These are phyloP conservation scores for Arthroderma sp. DNA, from an alignment of 2,329 filamentous ascomycete genomes.

Conservation along the genomic window DNA sequence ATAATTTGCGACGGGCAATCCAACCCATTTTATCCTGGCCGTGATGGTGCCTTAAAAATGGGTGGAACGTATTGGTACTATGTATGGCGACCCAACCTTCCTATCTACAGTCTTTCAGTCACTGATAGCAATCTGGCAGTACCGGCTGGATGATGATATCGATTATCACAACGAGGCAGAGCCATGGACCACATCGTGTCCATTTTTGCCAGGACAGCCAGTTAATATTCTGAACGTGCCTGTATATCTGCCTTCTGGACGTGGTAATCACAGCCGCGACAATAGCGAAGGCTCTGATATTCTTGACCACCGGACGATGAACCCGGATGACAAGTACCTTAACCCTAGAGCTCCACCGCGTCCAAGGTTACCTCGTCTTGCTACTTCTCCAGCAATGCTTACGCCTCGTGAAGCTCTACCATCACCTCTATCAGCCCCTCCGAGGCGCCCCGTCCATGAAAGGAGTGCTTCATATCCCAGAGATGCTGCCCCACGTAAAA, in stretches of 20 bases:
- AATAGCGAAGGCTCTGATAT: slow-evolving; percentile 45
- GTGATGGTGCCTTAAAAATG: slow-evolving; percentile 77
- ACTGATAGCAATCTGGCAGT: slow-evolving; percentile 38
- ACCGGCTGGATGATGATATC: slow-evolving; percentile 64
- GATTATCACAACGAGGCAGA: slow-evolving; percentile 63
- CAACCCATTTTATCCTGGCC: slow-evolving; percentile 39
- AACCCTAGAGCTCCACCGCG: slow-evolving; percentile 49
- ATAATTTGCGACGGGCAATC: slow-evolving; percentile 68
- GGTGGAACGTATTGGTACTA: slow-evolving; percentile 93
- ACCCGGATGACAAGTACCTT: slow-evolving; percentile 62
- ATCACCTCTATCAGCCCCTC: slow-evolving; percentile 16
- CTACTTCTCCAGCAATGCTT: slow-evolving; percentile 27
- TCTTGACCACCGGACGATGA: slow-evolving; percentile 57
- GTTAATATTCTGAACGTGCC: slow-evolving; percentile 79
- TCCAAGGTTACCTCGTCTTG: slow-evolving; percentile 33
- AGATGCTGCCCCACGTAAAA: slow-evolving; percentile 15
- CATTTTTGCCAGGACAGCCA: slow-evolving; percentile 73
- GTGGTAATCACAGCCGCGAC: slow-evolving; percentile 44
- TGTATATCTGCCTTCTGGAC: slow-evolving; percentile 42
- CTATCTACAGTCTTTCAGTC: background rate
- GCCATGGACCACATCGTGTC: slow-evolving; percentile 65
- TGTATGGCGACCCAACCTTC: slow-evolving; percentile 40
- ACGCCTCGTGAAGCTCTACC: slow-evolving; percentile 3
- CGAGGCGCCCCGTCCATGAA: slow-evolving; percentile 16
- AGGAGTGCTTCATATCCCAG: slow-evolving; percentile 24